Evolutionary conservation across 352 stramenopile species (phyloP).

Genomic region (Pythium brachiatum): DNA sequence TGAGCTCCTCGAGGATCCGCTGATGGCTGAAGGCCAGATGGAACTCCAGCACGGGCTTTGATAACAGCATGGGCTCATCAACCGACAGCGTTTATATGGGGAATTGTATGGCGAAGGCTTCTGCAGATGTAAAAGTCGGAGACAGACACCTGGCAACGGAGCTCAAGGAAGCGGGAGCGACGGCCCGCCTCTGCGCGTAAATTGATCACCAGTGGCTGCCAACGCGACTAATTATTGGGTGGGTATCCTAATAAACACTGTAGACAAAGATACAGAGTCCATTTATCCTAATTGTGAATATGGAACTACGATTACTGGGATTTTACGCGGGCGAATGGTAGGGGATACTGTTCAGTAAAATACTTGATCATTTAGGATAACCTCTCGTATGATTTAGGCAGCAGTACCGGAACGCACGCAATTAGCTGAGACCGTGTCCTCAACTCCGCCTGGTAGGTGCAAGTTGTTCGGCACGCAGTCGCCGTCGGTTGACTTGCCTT

Average conservation of each 20-base stretch:
- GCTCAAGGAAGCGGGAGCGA: not conserved
- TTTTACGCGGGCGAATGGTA: too few species aligned
- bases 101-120: not conserved
- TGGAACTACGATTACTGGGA: too few species aligned
- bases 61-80: not conserved
- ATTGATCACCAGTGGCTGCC: not conserved
- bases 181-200: not conserved
- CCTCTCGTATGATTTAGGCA: too few species aligned
- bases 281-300: too few species aligned
- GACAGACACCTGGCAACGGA: not conserved
- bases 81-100: not conserved
- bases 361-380: too few species aligned
- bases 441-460: too few species aligned
- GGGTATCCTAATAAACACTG: not conserved
- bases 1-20: not conserved
- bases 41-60: not conserved
- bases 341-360: too few species aligned
- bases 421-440: too few species aligned
- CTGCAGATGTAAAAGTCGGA: slow-evolving; percentile 2
- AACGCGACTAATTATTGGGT: not conserved
- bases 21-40: not conserved
- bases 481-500: too few species aligned
- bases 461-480: too few species aligned
- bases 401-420: too few species aligned
- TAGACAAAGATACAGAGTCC: not conserved